Evolutionary conservation across 768 basidiomycete species (phyloP).

Genomic region (Holtermanniella nyarrowii): DNA sequence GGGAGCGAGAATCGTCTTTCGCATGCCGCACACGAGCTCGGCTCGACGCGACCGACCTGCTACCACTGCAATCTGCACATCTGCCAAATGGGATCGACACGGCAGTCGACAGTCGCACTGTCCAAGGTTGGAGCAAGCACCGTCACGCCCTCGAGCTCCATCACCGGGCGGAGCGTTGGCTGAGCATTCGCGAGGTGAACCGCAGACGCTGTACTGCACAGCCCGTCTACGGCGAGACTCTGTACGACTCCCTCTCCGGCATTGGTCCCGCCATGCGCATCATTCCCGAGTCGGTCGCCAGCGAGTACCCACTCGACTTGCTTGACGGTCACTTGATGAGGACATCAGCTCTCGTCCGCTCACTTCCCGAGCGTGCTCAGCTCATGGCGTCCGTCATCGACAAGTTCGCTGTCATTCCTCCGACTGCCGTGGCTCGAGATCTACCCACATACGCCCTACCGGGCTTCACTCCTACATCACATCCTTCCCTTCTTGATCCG

Average conservation of each 20-base stretch:
- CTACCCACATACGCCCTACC: constrained; percentile 56
- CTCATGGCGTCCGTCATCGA: constrained; percentile 52
- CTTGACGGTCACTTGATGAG: constrained; percentile 18
- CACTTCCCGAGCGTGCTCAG: constrained; percentile 53
- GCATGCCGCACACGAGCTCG: constrained; percentile 10
- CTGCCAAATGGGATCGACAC: no score
- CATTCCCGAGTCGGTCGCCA: constrained; percentile 8
- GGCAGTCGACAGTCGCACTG: constrained; percentile 54
- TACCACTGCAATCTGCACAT: constrained; percentile 14
- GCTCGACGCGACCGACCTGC: constrained; percentile 29
- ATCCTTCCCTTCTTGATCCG: constrained; percentile 36
- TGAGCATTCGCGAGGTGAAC: constrained; percentile 65
- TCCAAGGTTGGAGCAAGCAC: constrained; percentile 58
- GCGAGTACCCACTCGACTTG: constrained; percentile 5
- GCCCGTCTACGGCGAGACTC: constrained; percentile 42
- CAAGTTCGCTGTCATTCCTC: constrained; percentile 69
- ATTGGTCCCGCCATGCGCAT: constrained; percentile 36
- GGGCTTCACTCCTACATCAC: constrained; percentile 37
- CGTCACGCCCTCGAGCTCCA: constrained; percentile 47
- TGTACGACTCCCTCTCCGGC: constrained; percentile 33
- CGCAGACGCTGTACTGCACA: constrained; percentile 51
- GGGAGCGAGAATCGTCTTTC: constrained; percentile 48
- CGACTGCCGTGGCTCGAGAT: constrained; percentile 64
- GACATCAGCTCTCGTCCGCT: constrained; percentile 52
- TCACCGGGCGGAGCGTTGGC: constrained; percentile 53